Percentiles rank a stretch among this genome's conserved stretches.
These are phyloP conservation scores for Capronia coronata DNA, from an alignment of 2,329 filamentous ascomycete species.

Conservation along the genomic window DNA sequence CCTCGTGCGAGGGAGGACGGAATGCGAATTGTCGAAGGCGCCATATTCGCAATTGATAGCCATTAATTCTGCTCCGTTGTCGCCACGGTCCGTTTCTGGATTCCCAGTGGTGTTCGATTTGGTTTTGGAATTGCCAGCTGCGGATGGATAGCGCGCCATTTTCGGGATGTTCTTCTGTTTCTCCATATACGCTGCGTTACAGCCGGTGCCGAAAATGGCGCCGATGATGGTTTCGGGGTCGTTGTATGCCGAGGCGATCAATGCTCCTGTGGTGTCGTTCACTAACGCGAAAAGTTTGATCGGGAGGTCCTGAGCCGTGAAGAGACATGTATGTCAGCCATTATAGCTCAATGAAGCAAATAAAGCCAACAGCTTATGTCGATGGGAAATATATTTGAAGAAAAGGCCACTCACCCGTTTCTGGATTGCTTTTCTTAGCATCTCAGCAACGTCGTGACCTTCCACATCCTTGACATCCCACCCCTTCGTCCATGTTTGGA, in stretches of 20 bases:
- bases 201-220: slow-evolving; percentile 92
- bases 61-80: slow-evolving; percentile 55
- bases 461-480: slow-evolving; percentile 91
- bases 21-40: slow-evolving; percentile 85
- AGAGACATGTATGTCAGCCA: too few species aligned
- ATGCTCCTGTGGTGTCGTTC: slow-evolving; percentile 89
- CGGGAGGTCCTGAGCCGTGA: slow-evolving; percentile 38
- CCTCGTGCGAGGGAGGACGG: slow-evolving; percentile 73
- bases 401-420: slow-evolving; percentile 50
- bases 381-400: too few species aligned
- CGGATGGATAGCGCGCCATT: slow-evolving; percentile 72
- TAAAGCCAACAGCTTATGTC: too few species aligned
- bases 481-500: slow-evolving; percentile 96
- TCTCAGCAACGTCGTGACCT: slow-evolving; percentile 73
- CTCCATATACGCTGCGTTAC: slow-evolving; percentile 88
- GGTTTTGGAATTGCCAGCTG: too few species aligned
- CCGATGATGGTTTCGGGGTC: slow-evolving; percentile 81
- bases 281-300: slow-evolving; percentile 88
- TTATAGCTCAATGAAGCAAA: too few species aligned
- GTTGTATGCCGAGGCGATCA: slow-evolving; percentile 87
- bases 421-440: slow-evolving; percentile 68
- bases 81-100: too few species aligned
- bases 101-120: slow-evolving; percentile 46
- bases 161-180: slow-evolving; percentile 78
- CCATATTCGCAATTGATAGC: slow-evolving; percentile 94